Base-by-base conservation (phyloP, 176 grass and related monocot genomes). In the Musa schizocarpa region DNA sequence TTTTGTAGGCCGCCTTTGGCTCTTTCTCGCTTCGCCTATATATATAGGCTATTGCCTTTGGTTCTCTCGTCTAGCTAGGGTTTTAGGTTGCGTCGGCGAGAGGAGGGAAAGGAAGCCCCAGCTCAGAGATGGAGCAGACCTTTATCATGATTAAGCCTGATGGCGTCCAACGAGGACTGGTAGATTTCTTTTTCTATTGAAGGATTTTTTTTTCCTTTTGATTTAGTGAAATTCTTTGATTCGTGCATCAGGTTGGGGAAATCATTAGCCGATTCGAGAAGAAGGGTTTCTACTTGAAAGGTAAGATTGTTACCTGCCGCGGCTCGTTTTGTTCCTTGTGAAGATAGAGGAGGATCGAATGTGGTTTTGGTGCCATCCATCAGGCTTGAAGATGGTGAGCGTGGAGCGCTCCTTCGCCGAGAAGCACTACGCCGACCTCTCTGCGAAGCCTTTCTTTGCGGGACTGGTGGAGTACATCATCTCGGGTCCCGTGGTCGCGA, bases 281-380 rank as follows among this genome's bases (percentile, higher is more conserved):
- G 90, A 96, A 96, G 83, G 93, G 93, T 13, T 96, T 96, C 83
- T 99, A 99, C 84, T 76, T 99, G 65, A 99, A 88, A 74, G 96
- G 96, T 95, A 84, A 71, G 6, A 48, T 20, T 50, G 4, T 70
- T n/a, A 70, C 2, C 68, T 52, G 20, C 43, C 1, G 8, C 8
- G 13, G 49, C 19, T 69, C 59, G 49, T 50, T 68, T 17, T 62
- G 26, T 53, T 55, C 19, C 48, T 20, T 14, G 13, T n/a, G 16
- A 8, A n/a, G 16, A 14, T 4, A 24, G 24, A 24, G 48, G 17
- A 48, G 43, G 20, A 51, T 25, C 50, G 51, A 50, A 48, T 4
- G 21, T 48, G 43, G 3, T 70, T 50, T 7, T 50, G 67, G 27
- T 17, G n/a, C n/a, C n/a, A 22, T 27, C 5, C 1, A 70, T 17